Percentiles rank a stretch among this genome's conserved stretches.
These are phyloP conservation scores for Isochrysis galbana DNA, from an alignment of 78 protist genomes.

Conservation along the genomic window DNA sequence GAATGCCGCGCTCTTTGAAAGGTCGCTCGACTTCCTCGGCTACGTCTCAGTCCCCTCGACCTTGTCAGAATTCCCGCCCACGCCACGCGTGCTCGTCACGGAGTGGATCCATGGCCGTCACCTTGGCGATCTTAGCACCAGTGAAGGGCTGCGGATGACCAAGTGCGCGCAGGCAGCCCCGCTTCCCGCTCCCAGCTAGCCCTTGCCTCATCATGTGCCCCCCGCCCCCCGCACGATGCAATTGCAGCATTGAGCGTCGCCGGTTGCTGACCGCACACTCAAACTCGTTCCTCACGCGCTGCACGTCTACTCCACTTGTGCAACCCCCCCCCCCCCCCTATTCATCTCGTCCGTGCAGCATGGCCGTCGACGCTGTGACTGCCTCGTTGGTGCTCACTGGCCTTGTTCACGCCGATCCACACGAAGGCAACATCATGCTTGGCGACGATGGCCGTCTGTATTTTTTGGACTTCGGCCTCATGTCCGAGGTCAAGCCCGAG, in stretches of 20 bases:
- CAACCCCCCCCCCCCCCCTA: no score
- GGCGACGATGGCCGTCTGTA: background rate
- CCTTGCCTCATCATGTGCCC: no score
- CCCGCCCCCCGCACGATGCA: no score
- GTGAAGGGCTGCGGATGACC: background rate
- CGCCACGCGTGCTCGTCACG: background rate
- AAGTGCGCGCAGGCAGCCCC: no score
- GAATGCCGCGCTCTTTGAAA: background rate
- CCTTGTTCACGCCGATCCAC: background rate
- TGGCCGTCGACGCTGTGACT: background rate
- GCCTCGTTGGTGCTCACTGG: background rate
- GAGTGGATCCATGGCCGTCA: background rate
- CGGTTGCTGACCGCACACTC: no score
- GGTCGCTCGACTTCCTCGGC: background rate
- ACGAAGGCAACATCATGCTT: background rate
- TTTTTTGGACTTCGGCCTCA: conserved; percentile 13
- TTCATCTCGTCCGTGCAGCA: no score
- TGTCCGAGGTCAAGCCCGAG: background rate
- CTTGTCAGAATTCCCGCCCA: background rate
- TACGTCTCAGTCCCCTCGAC: background rate
- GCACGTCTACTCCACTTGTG: no score
- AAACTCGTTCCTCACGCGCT: no score
- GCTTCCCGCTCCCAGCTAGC: no score
- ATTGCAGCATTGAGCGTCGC: no score
- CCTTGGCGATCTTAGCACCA: background rate